Evolutionary conservation across 495 filamentous ascomycete genomes (phyloP).

Genomic region (Xylaria longipes): DNA sequence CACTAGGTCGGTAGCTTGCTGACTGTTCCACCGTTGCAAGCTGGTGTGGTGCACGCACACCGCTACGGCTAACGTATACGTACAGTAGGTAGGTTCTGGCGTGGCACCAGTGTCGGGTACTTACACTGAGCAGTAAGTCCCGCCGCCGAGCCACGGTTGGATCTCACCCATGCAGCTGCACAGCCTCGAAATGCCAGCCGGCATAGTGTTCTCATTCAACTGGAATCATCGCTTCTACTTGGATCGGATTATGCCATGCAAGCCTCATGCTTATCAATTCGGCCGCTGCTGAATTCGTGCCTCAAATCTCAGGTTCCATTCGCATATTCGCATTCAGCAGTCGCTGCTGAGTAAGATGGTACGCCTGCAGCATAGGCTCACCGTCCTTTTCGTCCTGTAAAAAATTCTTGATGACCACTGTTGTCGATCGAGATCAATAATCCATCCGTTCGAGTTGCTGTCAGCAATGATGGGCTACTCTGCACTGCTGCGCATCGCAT

Average conservation of each 20-base stretch:
- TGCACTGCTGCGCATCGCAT: constrained; percentile 1
- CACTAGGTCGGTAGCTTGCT: constrained; percentile 17
- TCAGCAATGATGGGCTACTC: background rate
- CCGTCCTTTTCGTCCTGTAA: background rate
- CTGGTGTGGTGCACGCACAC: background rate
- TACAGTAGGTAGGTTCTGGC: no score
- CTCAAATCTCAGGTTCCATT: background rate
- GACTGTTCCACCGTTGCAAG: constrained; percentile 17
- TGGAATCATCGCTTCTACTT: background rate
- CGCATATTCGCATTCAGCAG: background rate
- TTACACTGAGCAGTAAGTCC: background rate
- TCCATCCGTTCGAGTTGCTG: background rate
- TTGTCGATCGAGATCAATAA: background rate
- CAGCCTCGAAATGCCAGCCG: constrained; percentile 26
- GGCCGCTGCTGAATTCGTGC: background rate
- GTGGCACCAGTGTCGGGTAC: background rate
- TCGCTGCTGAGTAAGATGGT: constrained; percentile 18
- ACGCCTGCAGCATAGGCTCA: constrained; percentile 4
- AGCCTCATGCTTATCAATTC: background rate
- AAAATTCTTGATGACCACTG: background rate
- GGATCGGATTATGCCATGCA: background rate
- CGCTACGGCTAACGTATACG: constrained; percentile 18
- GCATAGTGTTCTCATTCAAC: background rate
- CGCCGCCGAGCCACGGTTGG: background rate
- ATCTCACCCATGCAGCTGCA: background rate